Percentiles rank a stretch among this genome's conserved stretches.
Evolutionary conservation across 768 basidiomycete genomes (phyloP).

Genomic region (Mycena filopes): DNA sequence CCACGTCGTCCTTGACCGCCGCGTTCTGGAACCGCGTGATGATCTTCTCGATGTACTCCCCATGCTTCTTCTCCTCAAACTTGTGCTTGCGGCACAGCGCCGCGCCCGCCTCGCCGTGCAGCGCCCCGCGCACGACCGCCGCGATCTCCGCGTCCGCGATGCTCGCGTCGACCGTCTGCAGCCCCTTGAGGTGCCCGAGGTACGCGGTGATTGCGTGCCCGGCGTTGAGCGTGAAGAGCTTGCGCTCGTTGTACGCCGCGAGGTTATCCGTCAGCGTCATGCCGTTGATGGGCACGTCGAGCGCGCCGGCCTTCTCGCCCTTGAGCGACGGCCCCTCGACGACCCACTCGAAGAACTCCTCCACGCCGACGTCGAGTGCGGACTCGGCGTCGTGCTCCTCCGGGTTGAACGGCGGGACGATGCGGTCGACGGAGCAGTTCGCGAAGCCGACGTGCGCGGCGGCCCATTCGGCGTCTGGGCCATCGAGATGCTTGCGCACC

Average conservation of each 20-base stretch:
- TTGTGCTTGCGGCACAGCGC: conserved; percentile 45
- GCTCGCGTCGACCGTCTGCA: conserved; percentile 44
- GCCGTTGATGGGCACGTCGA: conserved; percentile 38
- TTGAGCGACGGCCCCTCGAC: conserved; percentile 46
- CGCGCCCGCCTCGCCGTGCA: conserved; percentile 47
- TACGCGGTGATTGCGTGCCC: conserved; percentile 53
- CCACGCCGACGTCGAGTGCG: conserved; percentile 51
- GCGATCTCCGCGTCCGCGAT: conserved; percentile 44
- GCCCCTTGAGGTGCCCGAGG: conserved; percentile 46
- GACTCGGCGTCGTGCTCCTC: conserved; percentile 26
- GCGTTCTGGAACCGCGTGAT: conserved; percentile 47
- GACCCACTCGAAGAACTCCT: conserved; percentile 53
- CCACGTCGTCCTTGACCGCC: conserved; percentile 47
- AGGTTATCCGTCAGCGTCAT: conserved; percentile 46
- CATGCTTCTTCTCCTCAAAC: conserved; percentile 40
- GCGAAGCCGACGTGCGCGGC: conserved; percentile 49
- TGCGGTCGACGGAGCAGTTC: conserved; percentile 55
- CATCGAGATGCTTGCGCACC: conserved; percentile 40
- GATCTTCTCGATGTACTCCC: conserved; percentile 46
- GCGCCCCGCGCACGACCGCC: conserved; percentile 42
- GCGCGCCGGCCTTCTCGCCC: conserved; percentile 34
- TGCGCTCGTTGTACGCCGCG: conserved; percentile 50
- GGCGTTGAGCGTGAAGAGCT: conserved; percentile 55
- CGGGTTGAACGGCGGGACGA: conserved; percentile 40
- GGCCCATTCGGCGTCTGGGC: conserved; percentile 42